These are phyloP conservation scores for Eragrostis curvula DNA, from an alignment of 176 grass and related monocot genomes.

Conservation along the genomic window DNA sequence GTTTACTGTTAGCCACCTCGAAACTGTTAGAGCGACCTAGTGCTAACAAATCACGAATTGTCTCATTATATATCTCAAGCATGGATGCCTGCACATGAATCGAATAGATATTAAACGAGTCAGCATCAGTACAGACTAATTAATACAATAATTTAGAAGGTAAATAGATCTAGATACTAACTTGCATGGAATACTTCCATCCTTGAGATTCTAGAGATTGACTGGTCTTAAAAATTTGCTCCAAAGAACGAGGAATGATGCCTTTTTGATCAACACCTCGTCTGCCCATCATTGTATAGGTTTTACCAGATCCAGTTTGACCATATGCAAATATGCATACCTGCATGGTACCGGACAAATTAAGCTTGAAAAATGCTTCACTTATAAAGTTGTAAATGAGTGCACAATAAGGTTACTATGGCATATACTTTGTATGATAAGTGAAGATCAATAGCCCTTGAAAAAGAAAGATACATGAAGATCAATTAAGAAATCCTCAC, in stretches of 20 bases:
- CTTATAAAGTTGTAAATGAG: slow-evolving; percentile 5
- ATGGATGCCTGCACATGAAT: slow-evolving; percentile 73
- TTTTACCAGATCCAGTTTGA: slow-evolving; percentile 98
- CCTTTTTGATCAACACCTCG: slow-evolving; percentile 67
- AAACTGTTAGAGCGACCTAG: slow-evolving; percentile 39
- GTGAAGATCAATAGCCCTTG: background rate
- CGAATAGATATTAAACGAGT: background rate
- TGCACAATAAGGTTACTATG: background rate
- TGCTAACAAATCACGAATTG: slow-evolving; percentile 83
- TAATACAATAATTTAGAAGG: background rate
- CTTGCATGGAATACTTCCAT: slow-evolving; percentile 94
- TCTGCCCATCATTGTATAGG: slow-evolving; percentile 98
- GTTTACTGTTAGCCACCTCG: slow-evolving; percentile 55
- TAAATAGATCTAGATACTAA: slow-evolving; percentile 19
- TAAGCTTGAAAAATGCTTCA: slow-evolving; percentile 13
- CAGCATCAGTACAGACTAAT: background rate
- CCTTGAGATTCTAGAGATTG: slow-evolving; percentile 74
- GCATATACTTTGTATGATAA: background rate
- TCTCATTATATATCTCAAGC: slow-evolving; percentile 98
- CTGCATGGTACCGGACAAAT: slow-evolving; percentile 40
- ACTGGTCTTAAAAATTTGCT: slow-evolving; percentile 87
- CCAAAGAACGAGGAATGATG: slow-evolving; percentile 85
- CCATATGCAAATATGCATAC: slow-evolving; percentile 99
- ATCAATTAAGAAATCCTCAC: no score
- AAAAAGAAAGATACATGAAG: no score